Base-by-base conservation (phyloP, 83 land plant species). In the Picea engelmannii region DNA sequence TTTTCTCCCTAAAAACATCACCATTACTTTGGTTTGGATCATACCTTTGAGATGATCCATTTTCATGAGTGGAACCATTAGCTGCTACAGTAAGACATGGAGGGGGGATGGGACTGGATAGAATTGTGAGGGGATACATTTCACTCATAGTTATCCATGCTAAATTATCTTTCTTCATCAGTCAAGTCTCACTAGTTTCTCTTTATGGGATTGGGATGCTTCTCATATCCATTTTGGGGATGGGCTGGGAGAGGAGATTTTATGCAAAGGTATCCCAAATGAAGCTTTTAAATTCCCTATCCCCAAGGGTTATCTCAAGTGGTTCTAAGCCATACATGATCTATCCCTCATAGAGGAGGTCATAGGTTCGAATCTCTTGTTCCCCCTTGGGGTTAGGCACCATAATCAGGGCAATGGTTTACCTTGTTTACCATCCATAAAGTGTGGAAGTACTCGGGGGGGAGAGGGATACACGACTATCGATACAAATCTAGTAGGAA, bases 101-200 rank as follows among this genome's bases (percentile, higher is more conserved):
- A 52, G 58, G 2, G 58, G 58, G 12, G 12, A 11, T 52, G 58
- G 58, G 58, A 11, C 15, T 52, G 58, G 58, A 52, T 10, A 11
- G 58, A 52, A 52, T 13, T 11, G 58, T 12, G 87, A 75, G 5
- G 90, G 82, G 55, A 67, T 42, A 35, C 79, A 55, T 78, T 64
- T 81, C 35, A 63, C 65, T 17, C 79, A 78, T 84, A 83, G 70
- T 87, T 79, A 65, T 86, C 79, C 81, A 83, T 58, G 55, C 68
- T 2, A 79, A 49, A 77, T 85, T 81, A 31, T 85, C 89, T n/a
- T 13, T 44, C 40, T 31, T 44, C 47, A 25, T 1, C 24, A 8
- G 21, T 42, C 52, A 24, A 71, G 55, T 42, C 38, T 16, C 74
- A 69, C 17, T 7, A 20, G 74, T 69, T 38, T 38, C 40, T 17